A percentile compares a stretch with the other conserved stretches of the same genome.
phyloP scores from a whole-genome alignment of 2,329 filamentous ascomycete genomes.

The Stagonosporopsis chrysanthemi region DNA sequence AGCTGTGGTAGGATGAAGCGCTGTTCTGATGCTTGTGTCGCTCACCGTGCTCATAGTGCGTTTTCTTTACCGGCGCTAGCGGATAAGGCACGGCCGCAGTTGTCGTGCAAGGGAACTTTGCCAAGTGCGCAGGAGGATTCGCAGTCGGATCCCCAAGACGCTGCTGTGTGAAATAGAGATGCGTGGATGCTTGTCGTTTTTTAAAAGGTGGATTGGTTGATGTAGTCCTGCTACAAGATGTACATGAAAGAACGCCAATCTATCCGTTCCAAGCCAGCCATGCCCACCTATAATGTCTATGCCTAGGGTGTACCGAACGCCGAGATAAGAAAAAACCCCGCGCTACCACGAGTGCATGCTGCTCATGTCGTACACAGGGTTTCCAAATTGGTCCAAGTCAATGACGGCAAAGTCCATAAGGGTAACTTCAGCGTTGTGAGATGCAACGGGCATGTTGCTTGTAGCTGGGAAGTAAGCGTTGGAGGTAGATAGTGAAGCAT shows the following conservation, averaged over 20 bases:
- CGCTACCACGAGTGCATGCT: neutral
- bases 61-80: slow-evolving; percentile 5
- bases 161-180: neutral
- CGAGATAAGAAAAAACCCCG: neutral
- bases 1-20: neutral
- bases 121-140: neutral
- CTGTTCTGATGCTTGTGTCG: slow-evolving; percentile 10
- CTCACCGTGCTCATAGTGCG: neutral
- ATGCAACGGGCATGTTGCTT: neutral
- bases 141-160: neutral
- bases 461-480: neutral
- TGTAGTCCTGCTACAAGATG: slow-evolving; percentile 5
- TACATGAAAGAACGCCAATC: slow-evolving; percentile 7
- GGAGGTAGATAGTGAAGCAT: neutral
- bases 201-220: neutral
- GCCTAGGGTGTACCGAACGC: slow-evolving; percentile 4
- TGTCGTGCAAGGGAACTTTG: neutral
- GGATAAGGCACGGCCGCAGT: slow-evolving; percentile 17
- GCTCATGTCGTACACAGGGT: neutral
- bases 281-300: slow-evolving; percentile 9
- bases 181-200: neutral
- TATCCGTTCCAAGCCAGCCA: slow-evolving; percentile 3
- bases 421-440: neutral
- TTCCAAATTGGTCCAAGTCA: neutral
- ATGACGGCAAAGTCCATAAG: neutral